Base-by-base conservation (phyloP, 2,329 filamentous ascomycete species). In the Penicillium sumatraense region DNA sequence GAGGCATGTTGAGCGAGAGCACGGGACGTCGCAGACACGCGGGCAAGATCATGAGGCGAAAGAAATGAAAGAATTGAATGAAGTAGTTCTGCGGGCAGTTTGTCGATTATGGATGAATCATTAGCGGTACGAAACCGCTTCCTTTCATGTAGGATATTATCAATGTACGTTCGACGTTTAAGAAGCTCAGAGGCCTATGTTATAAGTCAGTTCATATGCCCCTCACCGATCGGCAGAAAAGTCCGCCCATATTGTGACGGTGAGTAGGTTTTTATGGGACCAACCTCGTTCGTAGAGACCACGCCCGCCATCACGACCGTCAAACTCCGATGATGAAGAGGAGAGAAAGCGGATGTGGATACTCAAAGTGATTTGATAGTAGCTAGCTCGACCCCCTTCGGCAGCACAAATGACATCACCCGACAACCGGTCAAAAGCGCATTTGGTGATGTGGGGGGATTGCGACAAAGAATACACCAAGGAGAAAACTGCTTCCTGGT, bases 11-110 rank as follows among this genome's bases (percentile, higher is more conserved):
- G 72, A 47, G 82, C 79, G 2, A 96, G 76, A 3, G 72, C 68
- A 21, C 77, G 86, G 71, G 87, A 93, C 21, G 87, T 87, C 9
- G 76, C 75, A 2, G 86, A 83, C 11, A 87, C 70, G 1, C 76
- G 72, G 23, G 80, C 80, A 10, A 96, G 83, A 54, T 92, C 88
- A 35, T 78, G 61, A 0, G 90, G 82, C 0, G 83, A 74, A 5
- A 96, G 81, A 66, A 84, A 86, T 29, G 79, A 79, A 13, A 96
- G 76, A 44, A 96, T 86, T n/a, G 83, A 76, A 61, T 89, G 83
- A 27, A 96, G 78, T 8, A 96, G 79, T 71, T 97, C 93, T 11
- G 85, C 73, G 0, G 93, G 93, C 1, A 96, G 81, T 18, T 73
- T 69, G 26, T 69, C 60, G 1, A 76, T 49, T 1, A 64, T 56